A percentile compares a stretch with the other conserved stretches of the same genome.
Conservation (phyloP, 371 early-diverging fungal genomes). For the Mucor mucedo region DNA sequence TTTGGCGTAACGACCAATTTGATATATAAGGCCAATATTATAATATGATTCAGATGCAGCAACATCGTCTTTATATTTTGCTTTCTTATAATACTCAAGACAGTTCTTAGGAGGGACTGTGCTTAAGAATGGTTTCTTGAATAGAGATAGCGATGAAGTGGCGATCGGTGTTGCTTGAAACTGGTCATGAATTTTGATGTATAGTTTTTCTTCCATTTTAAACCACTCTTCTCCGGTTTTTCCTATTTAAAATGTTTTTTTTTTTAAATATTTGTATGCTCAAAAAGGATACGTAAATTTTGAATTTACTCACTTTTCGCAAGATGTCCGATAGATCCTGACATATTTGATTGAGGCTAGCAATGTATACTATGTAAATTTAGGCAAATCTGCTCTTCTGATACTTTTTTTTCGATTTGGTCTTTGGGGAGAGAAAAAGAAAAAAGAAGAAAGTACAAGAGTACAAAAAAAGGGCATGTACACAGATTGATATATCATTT, state of each 20-base stretch:
- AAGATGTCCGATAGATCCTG: no score
- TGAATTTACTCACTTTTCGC: no score
- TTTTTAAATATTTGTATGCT: no score
- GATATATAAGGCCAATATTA: not conserved
- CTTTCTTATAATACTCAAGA: not conserved
- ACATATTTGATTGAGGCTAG: no score
- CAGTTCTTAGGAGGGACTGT: not conserved
- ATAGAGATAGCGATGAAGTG: not conserved
- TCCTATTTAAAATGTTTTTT: not conserved
- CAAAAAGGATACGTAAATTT: no score
- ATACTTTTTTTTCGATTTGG: no score
- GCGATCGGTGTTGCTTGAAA: not conserved
- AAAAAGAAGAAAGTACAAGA: no score
- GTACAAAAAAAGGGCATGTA: no score
- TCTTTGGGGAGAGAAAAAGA: no score
- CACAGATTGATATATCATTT: no score
- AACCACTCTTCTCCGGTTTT: conserved; percentile 1
- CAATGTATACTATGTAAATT: no score
- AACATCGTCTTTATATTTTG: not conserved
- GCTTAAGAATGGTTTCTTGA: not conserved
- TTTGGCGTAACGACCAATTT: not conserved
- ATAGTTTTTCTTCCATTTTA: not conserved
- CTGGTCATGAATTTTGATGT: not conserved
- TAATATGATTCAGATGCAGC: not conserved
- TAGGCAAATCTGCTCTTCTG: no score